Base-by-base conservation (phyloP, 805 yeast species). In the Yamadazyma olivae region DNA sequence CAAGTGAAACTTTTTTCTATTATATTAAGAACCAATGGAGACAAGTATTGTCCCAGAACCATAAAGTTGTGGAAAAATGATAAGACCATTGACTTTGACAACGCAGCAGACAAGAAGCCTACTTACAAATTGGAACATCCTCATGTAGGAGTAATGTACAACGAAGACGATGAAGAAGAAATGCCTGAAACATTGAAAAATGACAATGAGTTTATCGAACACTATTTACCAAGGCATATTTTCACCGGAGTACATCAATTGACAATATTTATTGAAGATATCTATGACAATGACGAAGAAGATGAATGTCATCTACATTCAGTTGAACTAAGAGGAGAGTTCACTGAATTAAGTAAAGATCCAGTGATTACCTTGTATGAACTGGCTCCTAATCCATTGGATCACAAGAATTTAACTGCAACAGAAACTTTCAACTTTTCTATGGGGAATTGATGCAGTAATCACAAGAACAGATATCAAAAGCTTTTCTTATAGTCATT, bases 381-480 rank as follows among this genome's bases (percentile, higher is more conserved):
- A 59, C 76, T 89, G 37, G 95, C 96, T 0, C 93, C 97, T 3
- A 90, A 90, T 55, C 96, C 96, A 0, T 77, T 82, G 1, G 97
- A 90, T 54, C 97, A 91, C 57, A 78, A 64, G 46, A 53, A 49
- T 22, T 33, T 57, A 22, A 51, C 46, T 27, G 51, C 45, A 13
- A 41, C 48, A 18, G 46, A 39, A 5, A 6, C 42, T 9, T 31
- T 28, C 13, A 36, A 31, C 16, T 36, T n/a, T 20, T 30, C 31
- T 9, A 7, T 36, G 17, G 38, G 38, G 3, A 35, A 29, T 35
- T 35, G 18, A 13, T 25, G 12, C 24, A n/a, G n/a, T n/a, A n/a
- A n/a, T n/a, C n/a, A n/a, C n/a, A n/a, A n/a, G n/a, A n/a, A n/a
- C n/a, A n/a, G n/a, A n/a, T n/a, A n/a, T n/a, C n/a, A n/a, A n/a